Base-by-base conservation (phyloP, 805 yeast species). In the Candida sonorensis region DNA sequence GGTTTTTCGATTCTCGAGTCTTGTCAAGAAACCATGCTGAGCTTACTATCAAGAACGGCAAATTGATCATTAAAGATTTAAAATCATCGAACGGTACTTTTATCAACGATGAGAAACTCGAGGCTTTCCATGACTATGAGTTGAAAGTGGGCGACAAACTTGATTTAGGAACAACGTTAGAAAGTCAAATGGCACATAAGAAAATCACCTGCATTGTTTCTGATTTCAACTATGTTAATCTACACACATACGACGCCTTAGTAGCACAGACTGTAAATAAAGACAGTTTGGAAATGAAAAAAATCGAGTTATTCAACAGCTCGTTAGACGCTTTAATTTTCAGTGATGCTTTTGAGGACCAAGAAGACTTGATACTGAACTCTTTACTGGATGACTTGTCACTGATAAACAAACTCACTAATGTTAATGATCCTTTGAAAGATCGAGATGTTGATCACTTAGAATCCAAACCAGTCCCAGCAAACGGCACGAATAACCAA, bases 61-160 rank as follows among this genome's bases (percentile, higher is more conserved):
- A 55, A 17, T 67, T 94, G 14, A 85, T 69, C 67, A 69, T 92
- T 17, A 75, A 79, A 44, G 99, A 92, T 60, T 69, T 87, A 50
- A 86, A 87, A 36, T 81, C 94, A 2, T 82, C 95, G 16, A 92
- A 92, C 57, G 99, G 99, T 8, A 90, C 98, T 0, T 94, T 81
- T 55, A 74, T 92, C 30, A 92, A 92, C 55, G 84, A 78, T 21
- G 66, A 61, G 26, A 77, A 87, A 40, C 67, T 92, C 9, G 71
- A 74, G 25, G 61, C 69, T 11, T 84, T 77, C 24, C 68, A 67
- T 32, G 81, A 75, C 27, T 74, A 72, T 14, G 84, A 78, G 44
- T 58, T 92, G 30, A 68, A 76, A 35, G 66, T 77, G n/a, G 88
- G 84, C 17, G 98, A 92, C 57, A 66, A 74, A n/a, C 69, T 92